phyloP scores from a whole-genome alignment of 768 basidiomycete species.

The Wakefieldia striispora region DNA sequence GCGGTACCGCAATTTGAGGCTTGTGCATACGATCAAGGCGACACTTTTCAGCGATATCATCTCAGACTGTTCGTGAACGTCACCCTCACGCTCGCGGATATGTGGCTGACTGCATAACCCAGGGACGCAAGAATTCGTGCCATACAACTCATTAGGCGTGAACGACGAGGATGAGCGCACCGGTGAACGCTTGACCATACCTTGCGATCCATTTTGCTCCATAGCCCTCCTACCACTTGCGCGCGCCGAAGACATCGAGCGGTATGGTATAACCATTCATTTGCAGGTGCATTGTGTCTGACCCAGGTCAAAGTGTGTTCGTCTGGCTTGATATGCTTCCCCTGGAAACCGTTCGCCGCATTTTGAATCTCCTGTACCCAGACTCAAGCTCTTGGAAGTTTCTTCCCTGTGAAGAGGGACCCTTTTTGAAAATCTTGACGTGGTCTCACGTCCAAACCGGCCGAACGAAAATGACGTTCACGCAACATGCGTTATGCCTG shows the following conservation, averaged over 20 bases:
- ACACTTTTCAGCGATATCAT: constrained; percentile 32
- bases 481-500: constrained; percentile 24
- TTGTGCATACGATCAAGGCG: constrained; percentile 37
- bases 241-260: constrained; percentile 41
- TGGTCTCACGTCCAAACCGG: constrained; percentile 25
- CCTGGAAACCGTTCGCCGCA: constrained; percentile 47
- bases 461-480: constrained; percentile 9
- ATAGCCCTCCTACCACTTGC: constrained; percentile 34
- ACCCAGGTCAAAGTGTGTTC: constrained; percentile 35
- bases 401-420: constrained; percentile 18
- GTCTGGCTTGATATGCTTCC: constrained; percentile 53
- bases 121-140: constrained; percentile 43
- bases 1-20: constrained; percentile 50
- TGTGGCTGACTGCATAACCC: constrained; percentile 6
- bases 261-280: constrained; percentile 31
- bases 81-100: background rate
- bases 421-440: constrained; percentile 23
- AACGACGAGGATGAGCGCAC: constrained; percentile 39
- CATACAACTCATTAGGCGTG: constrained; percentile 33
- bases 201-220: constrained; percentile 39
- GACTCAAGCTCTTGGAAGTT: constrained; percentile 32
- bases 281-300: background rate
- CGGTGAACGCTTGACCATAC: constrained; percentile 43
- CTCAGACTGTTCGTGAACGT: constrained; percentile 36
- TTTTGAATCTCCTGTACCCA: constrained; percentile 34